These are phyloP conservation scores for Epichloe festucae DNA, from an alignment of 2,329 filamentous ascomycete species.

Conservation along the genomic window DNA sequence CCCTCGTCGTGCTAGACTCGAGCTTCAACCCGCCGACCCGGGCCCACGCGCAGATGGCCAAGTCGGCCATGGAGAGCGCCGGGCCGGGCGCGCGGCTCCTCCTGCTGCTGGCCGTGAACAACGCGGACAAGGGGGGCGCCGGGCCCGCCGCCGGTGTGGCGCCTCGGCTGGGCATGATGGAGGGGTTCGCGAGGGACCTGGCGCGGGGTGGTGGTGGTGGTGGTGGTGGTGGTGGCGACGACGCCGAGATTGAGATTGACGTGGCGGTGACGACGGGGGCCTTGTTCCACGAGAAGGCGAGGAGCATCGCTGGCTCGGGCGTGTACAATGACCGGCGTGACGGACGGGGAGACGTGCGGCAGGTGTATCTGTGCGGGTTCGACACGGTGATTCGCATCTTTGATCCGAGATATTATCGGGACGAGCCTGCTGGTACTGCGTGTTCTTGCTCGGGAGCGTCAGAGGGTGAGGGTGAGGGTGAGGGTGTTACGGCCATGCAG, in stretches of 20 bases:
- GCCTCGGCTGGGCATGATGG: constrained; percentile 59
- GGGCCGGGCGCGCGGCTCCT: constrained; percentile 29
- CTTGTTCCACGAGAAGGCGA: constrained; percentile 62
- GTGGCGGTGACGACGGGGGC: constrained; percentile 59
- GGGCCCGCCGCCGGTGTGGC: constrained; percentile 52
- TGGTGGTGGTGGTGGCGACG: not conserved
- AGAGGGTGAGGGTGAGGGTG: no score
- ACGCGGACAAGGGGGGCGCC: constrained; percentile 51
- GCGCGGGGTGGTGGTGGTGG: constrained; percentile 9
- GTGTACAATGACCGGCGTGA: constrained; percentile 16
- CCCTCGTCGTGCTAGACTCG: constrained; percentile 49
- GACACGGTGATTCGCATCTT: constrained; percentile 65
- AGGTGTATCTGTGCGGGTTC: constrained; percentile 61
- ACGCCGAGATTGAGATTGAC: constrained; percentile 38
- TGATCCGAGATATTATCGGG: constrained; percentile 56
- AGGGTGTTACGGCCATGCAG: constrained; percentile 25
- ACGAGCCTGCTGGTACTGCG: not conserved
- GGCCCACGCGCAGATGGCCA: constrained; percentile 46
- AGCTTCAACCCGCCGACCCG: constrained; percentile 56
- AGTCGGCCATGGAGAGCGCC: constrained; percentile 27
- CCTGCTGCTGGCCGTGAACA: constrained; percentile 48
- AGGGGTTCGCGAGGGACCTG: constrained; percentile 48
- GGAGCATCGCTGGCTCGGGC: constrained; percentile 36
- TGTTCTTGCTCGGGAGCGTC: no score
- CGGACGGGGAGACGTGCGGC: constrained; percentile 18